These are phyloP conservation scores for Scutellaria barbata DNA, from an alignment of 257 asterid species.

Conservation along the genomic window DNA sequence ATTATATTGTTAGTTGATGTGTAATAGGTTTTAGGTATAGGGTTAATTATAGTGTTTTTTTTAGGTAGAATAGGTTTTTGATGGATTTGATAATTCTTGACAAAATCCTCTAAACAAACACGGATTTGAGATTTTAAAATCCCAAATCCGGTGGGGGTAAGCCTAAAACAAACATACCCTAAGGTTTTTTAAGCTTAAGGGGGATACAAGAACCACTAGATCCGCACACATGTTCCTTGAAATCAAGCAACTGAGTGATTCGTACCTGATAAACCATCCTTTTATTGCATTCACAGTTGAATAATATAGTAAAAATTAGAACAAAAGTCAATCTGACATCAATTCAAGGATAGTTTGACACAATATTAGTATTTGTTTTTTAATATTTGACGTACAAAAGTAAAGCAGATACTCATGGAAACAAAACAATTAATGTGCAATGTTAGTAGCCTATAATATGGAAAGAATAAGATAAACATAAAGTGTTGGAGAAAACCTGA, in stretches of 20 bases:
- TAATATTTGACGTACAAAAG: no score
- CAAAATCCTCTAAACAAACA: no score
- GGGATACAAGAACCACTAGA: slow-evolving; percentile 6
- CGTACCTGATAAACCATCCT: slow-evolving; percentile 18
- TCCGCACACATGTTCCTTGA: slow-evolving; percentile 8
- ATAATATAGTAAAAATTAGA: no score
- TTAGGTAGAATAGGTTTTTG: no score
- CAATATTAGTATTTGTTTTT: background rate
- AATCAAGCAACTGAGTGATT: slow-evolving; percentile 18
- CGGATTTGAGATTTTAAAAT: no score
- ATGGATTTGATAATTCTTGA: no score
- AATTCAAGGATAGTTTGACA: slow-evolving; percentile 1
- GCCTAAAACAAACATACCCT: no score
- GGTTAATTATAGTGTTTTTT: no score
- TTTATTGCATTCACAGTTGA: slow-evolving; percentile 14
- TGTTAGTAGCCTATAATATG: background rate
- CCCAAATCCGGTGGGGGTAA: no score
- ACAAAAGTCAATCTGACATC: background rate
- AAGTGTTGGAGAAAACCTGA: slow-evolving; percentile 58
- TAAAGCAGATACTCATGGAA: background rate
- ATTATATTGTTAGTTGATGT: no score
- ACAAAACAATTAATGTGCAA: background rate
- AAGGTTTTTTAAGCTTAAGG: no score
- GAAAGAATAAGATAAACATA: slow-evolving; percentile 25
- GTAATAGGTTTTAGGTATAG: no score